Conservation (phyloP, 208 protist species). For the Crithidia thermophila region DNA sequence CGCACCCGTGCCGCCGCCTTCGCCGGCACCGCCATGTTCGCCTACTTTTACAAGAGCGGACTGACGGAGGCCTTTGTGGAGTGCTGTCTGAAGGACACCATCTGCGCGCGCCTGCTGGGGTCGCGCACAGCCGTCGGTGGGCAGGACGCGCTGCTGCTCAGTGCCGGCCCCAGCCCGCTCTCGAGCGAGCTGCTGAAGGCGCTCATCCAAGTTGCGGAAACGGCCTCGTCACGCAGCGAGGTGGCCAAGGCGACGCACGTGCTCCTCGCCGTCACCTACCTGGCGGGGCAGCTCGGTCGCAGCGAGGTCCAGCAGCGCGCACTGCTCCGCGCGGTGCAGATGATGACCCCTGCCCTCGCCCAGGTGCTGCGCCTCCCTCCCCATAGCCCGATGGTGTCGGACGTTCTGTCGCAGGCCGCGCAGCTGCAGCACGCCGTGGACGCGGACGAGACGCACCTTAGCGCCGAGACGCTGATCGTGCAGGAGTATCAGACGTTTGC, state of each 20-base stretch:
- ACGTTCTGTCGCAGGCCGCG: conserved; percentile 45
- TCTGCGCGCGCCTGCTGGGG: conserved; percentile 66
- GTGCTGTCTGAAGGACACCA: conserved; percentile 61
- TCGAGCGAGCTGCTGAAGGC: conserved; percentile 59
- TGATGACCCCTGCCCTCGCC: conserved; percentile 59
- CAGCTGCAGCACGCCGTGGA: conserved; percentile 40
- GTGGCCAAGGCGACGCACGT: conserved; percentile 61
- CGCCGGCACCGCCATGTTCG: conserved; percentile 63
- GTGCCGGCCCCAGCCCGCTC: conserved; percentile 19
- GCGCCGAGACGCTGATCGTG: conserved; percentile 5
- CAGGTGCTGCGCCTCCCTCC: conserved; percentile 65
- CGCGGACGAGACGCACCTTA: conserved; percentile 13
- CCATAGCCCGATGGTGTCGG: conserved; percentile 32
- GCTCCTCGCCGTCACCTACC: conserved; percentile 41
- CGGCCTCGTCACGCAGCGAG: conserved; percentile 48
- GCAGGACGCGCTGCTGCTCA: conserved; percentile 44
- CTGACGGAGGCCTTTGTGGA: conserved; percentile 66
- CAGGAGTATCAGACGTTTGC: conserved; percentile 33
- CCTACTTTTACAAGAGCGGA: conserved; percentile 72
- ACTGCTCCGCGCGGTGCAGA: conserved; percentile 57
- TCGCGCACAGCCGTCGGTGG: conserved; percentile 37
- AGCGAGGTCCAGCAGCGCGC: conserved; percentile 34
- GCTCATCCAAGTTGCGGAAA: conserved; percentile 58
- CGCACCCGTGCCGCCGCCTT: conserved; percentile 28
- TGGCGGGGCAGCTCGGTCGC: conserved; percentile 32